phyloP scores from a whole-genome alignment of 2,329 filamentous ascomycete species.

The Colletotrichum siamense region DNA sequence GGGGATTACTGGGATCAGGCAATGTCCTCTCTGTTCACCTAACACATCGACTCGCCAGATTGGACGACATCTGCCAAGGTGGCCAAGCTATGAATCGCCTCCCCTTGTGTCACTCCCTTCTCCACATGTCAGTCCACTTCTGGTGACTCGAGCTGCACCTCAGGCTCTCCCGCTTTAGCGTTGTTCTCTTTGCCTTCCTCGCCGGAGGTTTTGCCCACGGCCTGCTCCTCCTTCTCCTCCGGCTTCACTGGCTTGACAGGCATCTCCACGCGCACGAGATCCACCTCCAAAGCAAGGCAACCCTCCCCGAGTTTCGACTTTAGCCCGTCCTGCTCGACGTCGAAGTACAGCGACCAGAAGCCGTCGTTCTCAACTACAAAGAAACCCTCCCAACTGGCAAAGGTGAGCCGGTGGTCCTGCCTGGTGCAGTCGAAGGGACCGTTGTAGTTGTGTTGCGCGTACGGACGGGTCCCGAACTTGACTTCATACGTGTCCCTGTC shows the following conservation, averaged over 20 bases:
- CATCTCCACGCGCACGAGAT: conserved; percentile 58
- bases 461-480: conserved; percentile 49
- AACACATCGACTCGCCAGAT: not conserved
- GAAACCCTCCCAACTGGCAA: conserved; percentile 56
- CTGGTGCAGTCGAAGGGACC: conserved; percentile 57
- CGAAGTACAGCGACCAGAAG: conserved; percentile 54
- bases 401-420: conserved; percentile 54
- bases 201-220: not conserved
- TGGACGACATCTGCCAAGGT: not conserved
- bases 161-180: not conserved
- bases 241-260: not conserved
- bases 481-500: conserved; percentile 50
- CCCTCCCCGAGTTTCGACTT: conserved; percentile 49
- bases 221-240: not conserved
- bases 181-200: not conserved
- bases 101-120: not conserved
- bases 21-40: not conserved
- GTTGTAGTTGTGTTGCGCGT: conserved; percentile 47
- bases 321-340: conserved; percentile 50
- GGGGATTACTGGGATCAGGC: not conserved
- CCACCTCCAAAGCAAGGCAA: conserved; percentile 59
- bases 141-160: not conserved
- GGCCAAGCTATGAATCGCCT: not conserved
- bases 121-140: not conserved
- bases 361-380: conserved; percentile 49